Conservation (phyloP, 2,329 filamentous ascomycete species). For the Penicillium sclerotiorum region DNA sequence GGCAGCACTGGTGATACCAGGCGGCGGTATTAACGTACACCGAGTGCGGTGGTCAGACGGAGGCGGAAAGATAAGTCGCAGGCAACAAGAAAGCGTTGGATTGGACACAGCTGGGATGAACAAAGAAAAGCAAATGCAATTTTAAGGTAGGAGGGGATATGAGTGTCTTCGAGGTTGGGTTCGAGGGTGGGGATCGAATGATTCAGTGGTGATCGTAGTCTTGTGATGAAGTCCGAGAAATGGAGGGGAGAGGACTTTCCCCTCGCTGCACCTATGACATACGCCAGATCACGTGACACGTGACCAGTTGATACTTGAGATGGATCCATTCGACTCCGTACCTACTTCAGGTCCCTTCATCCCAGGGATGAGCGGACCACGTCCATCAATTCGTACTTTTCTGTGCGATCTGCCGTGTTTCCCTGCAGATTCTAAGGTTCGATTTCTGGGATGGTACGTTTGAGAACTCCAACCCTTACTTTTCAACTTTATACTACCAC, state of each 20-base stretch:
- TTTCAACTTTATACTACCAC: no score
- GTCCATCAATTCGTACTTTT: conserved; percentile 67
- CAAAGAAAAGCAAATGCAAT: neutral
- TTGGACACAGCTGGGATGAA: neutral
- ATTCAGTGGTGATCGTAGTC: conserved; percentile 3
- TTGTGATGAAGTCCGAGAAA: conserved; percentile 19
- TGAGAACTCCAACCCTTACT: no score
- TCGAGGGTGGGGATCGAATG: neutral
- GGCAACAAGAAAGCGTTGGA: conserved; percentile 1
- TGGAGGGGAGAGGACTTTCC: conserved; percentile 30
- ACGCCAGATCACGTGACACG: conserved; percentile 39
- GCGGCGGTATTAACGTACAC: conserved; percentile 8
- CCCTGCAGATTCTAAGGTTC: conserved; percentile 72
- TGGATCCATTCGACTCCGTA: no score
- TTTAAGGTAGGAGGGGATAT: no score
- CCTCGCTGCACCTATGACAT: conserved; percentile 42
- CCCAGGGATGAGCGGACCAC: conserved; percentile 54
- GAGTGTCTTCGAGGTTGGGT: neutral
- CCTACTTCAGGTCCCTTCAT: no score
- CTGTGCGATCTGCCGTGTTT: conserved; percentile 61
- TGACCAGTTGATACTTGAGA: conserved; percentile 4
- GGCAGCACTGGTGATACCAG: conserved; percentile 12
- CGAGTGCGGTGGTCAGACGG: conserved; percentile 22
- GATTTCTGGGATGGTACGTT: conserved; percentile 87
- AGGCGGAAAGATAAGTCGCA: conserved; percentile 13